phyloP scores from a whole-genome alignment of 768 basidiomycete genomes.

The Thelephora ganbajun region DNA sequence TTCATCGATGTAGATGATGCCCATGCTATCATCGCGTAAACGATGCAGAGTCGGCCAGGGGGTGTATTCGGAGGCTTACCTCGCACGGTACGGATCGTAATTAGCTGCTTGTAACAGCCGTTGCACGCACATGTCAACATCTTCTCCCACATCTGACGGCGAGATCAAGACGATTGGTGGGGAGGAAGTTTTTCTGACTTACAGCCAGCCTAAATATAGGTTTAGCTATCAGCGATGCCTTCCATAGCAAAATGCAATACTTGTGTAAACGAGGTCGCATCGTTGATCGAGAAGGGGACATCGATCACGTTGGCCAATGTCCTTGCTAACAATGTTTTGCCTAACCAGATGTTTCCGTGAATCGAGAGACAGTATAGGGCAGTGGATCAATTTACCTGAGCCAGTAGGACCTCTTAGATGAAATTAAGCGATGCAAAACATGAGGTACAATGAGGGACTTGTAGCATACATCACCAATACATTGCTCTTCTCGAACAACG shows the following conservation, averaged over 20 bases:
- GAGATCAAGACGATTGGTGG: neutral
- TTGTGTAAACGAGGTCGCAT: slow-evolving; percentile 91
- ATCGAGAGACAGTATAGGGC: neutral
- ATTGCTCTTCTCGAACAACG: slow-evolving; percentile 89
- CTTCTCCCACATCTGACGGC: slow-evolving; percentile 77
- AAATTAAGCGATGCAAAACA: neutral
- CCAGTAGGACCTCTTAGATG: slow-evolving; percentile 64
- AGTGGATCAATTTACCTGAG: slow-evolving; percentile 39
- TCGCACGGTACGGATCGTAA: slow-evolving; percentile 77
- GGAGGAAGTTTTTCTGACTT: too few species aligned
- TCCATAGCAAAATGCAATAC: slow-evolving; percentile 19
- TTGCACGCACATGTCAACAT: slow-evolving; percentile 86
- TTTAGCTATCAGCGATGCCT: neutral
- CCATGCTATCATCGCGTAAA: slow-evolving; percentile 39
- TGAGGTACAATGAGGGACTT: slow-evolving; percentile 7
- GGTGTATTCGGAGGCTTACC: slow-evolving; percentile 25
- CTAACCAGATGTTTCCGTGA: slow-evolving; percentile 19
- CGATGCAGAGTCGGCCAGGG: slow-evolving; percentile 5
- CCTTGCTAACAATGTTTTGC: slow-evolving; percentile 83
- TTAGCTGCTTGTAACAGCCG: slow-evolving; percentile 82
- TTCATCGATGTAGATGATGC: slow-evolving; percentile 95
- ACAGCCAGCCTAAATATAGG: too few species aligned
- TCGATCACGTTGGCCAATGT: slow-evolving; percentile 86
- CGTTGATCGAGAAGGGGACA: slow-evolving; percentile 88
- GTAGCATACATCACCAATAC: slow-evolving; percentile 71